A percentile compares a stretch with the other conserved stretches of the same genome.
These are phyloP conservation scores for Fusarium sp. DNA, from an alignment of 2,329 filamentous ascomycete genomes.

Conservation along the genomic window DNA sequence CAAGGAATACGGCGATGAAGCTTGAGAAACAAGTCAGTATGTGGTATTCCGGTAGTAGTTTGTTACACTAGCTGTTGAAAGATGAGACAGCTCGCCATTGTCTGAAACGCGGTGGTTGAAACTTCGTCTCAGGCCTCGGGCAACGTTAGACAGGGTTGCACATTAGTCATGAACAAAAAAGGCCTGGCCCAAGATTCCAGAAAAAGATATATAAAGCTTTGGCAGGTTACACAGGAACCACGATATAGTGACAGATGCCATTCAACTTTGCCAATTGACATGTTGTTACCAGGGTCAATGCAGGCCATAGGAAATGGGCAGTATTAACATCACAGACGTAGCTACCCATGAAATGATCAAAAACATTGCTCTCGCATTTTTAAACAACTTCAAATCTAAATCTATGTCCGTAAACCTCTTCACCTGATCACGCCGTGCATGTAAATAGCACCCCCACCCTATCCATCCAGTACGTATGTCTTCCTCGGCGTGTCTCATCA, in stretches of 20 bases:
- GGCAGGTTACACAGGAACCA: neutral
- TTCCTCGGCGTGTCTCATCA: constrained; percentile 46
- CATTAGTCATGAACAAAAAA: constrained; percentile 9
- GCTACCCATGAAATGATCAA: neutral
- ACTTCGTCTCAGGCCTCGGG: constrained; percentile 30
- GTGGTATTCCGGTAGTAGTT: constrained; percentile 19
- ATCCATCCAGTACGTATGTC: constrained; percentile 39
- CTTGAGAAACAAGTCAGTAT: constrained; percentile 23
- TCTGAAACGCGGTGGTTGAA: constrained; percentile 47
- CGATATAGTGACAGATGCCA: too few relatives aligned
- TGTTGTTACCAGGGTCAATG: too few relatives aligned
- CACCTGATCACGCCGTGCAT: constrained; percentile 40
- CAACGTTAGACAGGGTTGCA: neutral
- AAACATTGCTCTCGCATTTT: constrained; percentile 46
- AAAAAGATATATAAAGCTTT: constrained; percentile 6
- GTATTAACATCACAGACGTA: neutral
- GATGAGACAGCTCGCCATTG: constrained; percentile 43
- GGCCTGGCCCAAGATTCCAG: neutral
- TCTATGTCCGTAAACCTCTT: constrained; percentile 46
- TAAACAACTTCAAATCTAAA: constrained; percentile 47
- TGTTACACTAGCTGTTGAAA: constrained; percentile 30
- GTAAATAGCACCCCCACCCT: constrained; percentile 32
- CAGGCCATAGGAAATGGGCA: too few relatives aligned
- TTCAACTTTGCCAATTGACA: too few relatives aligned
- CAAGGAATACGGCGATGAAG: constrained; percentile 16